Evolutionary conservation across 345 rosid species (phyloP), one percentile per base, ranked within the genome.

Genomic region (Nephelium lappaceum): DNA sequence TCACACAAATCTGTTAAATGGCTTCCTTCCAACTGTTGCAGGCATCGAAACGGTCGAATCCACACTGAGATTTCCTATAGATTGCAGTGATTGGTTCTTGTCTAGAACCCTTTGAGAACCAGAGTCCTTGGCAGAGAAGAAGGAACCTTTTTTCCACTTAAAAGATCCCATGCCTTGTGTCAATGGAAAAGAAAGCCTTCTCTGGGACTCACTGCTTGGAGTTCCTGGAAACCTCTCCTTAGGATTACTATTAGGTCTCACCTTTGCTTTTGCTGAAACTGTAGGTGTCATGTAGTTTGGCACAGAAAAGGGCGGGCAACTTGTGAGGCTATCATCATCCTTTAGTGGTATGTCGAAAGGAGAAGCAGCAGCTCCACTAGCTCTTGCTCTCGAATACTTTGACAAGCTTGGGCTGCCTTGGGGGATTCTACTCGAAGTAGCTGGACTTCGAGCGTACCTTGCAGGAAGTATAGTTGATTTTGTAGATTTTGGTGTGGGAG

Each of bases 1-100:
- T 95, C 97, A 95, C 88, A 89, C 99, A 84, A 90, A 96, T 90
- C 98, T 82, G 92, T 94, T 96, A 93, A 96, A 96, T 63, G 95
- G 85, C 83, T 83, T 93, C 83, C 92, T 89, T 67, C 93, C 98
- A 67, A 92, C 83, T 0, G 90, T 79, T 16, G 91, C 92, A 69
- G 97, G 98, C 95, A 95, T 88, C 0, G 99, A 96, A 39, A 83
- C 91, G 0, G 98, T 87, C 6, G 99, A 93, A 84, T 94, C 92
- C 72, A 88, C 89, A 72, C 98, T 93, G 84, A 87, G 11, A 74
- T 91, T 84, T 58, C 95, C 92, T 23, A 87, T 24, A 42, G 97
- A 93, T 64, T 88, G 85, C 69, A 78, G 80, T 43, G 92, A 74
- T 75, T 85, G 86, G 5, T 82, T 78, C 69, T 88, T 86, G 66